Evolutionary conservation across 2,329 filamentous ascomycete genomes (phyloP).

Genomic region (Cladosporium sp.): DNA sequence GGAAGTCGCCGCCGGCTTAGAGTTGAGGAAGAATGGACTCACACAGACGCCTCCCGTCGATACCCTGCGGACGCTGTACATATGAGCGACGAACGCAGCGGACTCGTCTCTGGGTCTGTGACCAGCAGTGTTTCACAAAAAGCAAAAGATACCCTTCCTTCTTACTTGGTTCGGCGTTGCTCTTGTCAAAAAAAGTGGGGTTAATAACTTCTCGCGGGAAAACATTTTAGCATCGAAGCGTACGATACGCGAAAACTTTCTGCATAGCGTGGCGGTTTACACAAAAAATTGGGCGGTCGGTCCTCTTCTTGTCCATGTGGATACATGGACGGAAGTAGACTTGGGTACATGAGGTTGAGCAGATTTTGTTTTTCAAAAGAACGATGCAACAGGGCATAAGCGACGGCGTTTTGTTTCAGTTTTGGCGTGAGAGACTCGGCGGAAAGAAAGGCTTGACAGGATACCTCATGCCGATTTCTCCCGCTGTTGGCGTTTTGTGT

Average conservation of each 20-base stretch:
- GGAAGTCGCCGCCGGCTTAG: constrained; percentile 22
- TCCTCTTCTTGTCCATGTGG: background rate
- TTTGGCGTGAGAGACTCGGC: too few relatives aligned
- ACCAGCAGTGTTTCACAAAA: background rate
- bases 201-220: too few relatives aligned
- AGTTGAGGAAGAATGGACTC: constrained; percentile 30
- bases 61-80: constrained; percentile 35
- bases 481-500: too few relatives aligned
- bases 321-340: too few relatives aligned
- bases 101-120: background rate
- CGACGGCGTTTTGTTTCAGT: too few relatives aligned
- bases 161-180: background rate
- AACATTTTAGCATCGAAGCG: too few relatives aligned
- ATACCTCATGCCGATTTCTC: too few relatives aligned
- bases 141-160: constrained; percentile 4
- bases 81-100: constrained; percentile 22
- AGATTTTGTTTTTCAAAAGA: too few relatives aligned
- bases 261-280: background rate
- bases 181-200: too few relatives aligned
- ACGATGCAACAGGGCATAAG: too few relatives aligned
- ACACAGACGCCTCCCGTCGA: constrained; percentile 34
- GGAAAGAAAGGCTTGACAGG: too few relatives aligned
- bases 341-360: too few relatives aligned
- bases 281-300: background rate
- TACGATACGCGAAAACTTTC: background rate